Conservation (phyloP, 345 rosid genomes). For the Raphanus sativus region DNA sequence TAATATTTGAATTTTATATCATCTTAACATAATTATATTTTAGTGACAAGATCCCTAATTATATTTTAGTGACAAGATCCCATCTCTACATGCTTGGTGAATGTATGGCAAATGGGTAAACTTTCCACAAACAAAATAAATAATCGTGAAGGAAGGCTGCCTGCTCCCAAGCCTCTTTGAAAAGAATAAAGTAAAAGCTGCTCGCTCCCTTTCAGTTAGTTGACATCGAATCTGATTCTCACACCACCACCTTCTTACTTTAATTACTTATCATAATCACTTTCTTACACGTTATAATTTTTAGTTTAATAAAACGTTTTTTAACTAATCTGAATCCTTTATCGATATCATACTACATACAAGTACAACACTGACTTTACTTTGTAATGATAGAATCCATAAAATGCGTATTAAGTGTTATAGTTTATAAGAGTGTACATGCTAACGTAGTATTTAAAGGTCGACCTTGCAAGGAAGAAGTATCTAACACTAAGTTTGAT, state of each 20-base stretch:
- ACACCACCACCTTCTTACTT: slow-evolving; percentile 33
- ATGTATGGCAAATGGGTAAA: slow-evolving; percentile 22
- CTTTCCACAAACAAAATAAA: slow-evolving; percentile 7
- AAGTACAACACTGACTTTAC: background rate
- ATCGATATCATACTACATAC: background rate
- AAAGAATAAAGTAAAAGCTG: slow-evolving; percentile 20
- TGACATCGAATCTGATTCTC: slow-evolving; percentile 41
- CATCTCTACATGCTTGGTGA: slow-evolving; percentile 13
- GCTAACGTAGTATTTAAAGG: background rate
- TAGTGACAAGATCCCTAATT: background rate
- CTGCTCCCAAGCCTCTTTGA: slow-evolving; percentile 2
- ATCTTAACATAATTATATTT: background rate
- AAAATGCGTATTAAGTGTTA: background rate
- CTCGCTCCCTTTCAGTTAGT: slow-evolving; percentile 17
- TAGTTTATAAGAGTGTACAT: background rate
- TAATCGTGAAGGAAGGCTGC: slow-evolving; percentile 28
- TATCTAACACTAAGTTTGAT: background rate
- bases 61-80: background rate
- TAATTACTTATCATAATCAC: slow-evolving; percentile 27
- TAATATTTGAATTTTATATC: background rate
- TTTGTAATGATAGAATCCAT: slow-evolving; percentile 1
- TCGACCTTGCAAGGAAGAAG: background rate
- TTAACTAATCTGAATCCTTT: background rate
- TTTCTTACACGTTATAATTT: slow-evolving; percentile 16
- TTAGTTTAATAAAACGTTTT: background rate